Evolutionary conservation across 306 rosid species (phyloP).

Genomic region (Vigna nakashimae): DNA sequence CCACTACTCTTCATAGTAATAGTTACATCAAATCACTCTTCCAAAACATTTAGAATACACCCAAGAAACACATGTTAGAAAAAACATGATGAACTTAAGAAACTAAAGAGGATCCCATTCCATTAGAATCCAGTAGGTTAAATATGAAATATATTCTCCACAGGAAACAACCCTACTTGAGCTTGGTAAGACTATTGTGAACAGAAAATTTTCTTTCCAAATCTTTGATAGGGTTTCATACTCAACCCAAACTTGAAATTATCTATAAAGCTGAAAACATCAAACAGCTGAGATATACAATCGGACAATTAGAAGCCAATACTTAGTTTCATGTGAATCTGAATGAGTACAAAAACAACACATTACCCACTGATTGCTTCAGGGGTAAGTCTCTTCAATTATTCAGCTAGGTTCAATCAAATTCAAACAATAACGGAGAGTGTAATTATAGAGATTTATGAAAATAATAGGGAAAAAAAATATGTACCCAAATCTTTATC

Average conservation of each 20-base stretch:
- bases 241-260: not conserved
- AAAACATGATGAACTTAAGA: not conserved
- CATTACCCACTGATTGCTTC: not conserved
- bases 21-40: constrained; percentile 2
- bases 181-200: not conserved
- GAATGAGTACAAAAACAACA: not conserved
- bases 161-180: too few species aligned
- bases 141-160: not conserved
- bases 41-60: not conserved
- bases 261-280: not conserved
- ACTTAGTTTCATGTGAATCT: too few species aligned
- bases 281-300: not conserved
- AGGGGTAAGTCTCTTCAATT: not conserved
- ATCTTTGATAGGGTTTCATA: not conserved
- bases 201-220: too few species aligned
- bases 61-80: not conserved
- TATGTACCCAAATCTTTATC: not conserved
- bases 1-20: not conserved
- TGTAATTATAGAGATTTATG: too few species aligned
- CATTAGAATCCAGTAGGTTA: not conserved
- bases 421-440: not conserved
- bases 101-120: not conserved
- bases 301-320: not conserved
- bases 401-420: constrained; percentile 21
- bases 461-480: too few species aligned